Conservation (phyloP, 805 yeast genomes). For the Kazachstania taianensis region DNA sequence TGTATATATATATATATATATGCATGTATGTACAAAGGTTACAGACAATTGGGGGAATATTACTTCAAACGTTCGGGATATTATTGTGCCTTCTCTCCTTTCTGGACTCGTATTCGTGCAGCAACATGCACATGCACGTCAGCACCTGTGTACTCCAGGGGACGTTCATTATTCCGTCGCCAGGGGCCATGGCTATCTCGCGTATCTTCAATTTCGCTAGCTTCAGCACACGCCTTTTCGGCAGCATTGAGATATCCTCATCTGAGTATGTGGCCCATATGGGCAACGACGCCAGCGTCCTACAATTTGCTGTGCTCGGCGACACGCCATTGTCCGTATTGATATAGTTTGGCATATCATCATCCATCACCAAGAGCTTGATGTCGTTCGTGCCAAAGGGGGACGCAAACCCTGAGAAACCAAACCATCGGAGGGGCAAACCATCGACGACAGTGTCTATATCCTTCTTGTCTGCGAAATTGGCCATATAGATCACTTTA, state of each 20-base stretch:
- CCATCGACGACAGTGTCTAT: slow-evolving; percentile 26
- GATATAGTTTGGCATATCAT: slow-evolving; percentile 26
- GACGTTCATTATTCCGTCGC: slow-evolving; percentile 11
- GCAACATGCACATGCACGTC: slow-evolving; percentile 27
- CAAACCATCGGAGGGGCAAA: slow-evolving; percentile 33
- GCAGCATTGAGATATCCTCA: slow-evolving; percentile 17
- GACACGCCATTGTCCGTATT: neutral
- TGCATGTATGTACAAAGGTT: too few species aligned
- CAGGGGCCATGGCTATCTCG: neutral
- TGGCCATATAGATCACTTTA: slow-evolving; percentile 19
- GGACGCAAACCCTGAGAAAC: slow-evolving; percentile 30
- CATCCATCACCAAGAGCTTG: slow-evolving; percentile 28
- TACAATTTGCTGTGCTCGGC: too few species aligned
- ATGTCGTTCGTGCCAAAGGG: slow-evolving; percentile 29
- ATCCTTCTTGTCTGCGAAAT: slow-evolving; percentile 24
- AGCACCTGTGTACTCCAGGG: slow-evolving; percentile 23
- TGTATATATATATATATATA: too few species aligned
- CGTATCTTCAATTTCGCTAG: slow-evolving; percentile 19
- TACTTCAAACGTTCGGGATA: too few species aligned
- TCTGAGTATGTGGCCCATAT: slow-evolving; percentile 26
- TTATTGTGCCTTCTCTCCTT: slow-evolving; percentile 22
- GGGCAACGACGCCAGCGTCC: slow-evolving; percentile 20
- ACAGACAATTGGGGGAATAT: too few species aligned
- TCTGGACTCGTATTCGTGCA: slow-evolving; percentile 26
- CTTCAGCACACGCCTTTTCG: slow-evolving; percentile 20